These are phyloP conservation scores for Citeromyces siamensis DNA, from an alignment of 1,139 yeast genomes.

Conservation along the genomic window DNA sequence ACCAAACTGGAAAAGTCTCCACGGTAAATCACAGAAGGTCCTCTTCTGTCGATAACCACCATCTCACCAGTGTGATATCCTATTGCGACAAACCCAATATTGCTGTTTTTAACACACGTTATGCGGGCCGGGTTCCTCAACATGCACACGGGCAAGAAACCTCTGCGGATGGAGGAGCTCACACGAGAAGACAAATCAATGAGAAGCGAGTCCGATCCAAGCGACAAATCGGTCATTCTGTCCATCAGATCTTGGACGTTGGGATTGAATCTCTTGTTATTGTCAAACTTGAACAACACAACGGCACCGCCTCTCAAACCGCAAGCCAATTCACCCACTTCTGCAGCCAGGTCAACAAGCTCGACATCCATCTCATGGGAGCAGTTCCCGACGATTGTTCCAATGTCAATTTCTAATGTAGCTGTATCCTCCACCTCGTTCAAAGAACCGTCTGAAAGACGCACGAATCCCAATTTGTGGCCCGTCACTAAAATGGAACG, in stretches of 20 bases:
- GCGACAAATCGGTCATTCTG: constrained; percentile 16
- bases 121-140: constrained; percentile 37
- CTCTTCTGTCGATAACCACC: constrained; percentile 70
- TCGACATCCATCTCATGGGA: constrained; percentile 32
- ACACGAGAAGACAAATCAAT: constrained; percentile 24
- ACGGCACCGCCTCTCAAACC: constrained; percentile 65
- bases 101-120: constrained; percentile 53
- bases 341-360: constrained; percentile 63
- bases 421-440: constrained; percentile 60
- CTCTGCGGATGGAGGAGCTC: constrained; percentile 35
- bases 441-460: constrained; percentile 73
- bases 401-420: constrained; percentile 41
- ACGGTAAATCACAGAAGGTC: constrained; percentile 66
- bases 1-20: constrained; percentile 28
- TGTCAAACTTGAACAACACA: constrained; percentile 63
- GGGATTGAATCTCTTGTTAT: constrained; percentile 29
- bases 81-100: constrained; percentile 77
- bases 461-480: constrained; percentile 66
- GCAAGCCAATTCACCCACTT: constrained; percentile 64
- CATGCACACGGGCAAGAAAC: constrained; percentile 61
- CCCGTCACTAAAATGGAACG: constrained; percentile 45
- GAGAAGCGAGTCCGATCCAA: constrained; percentile 11
- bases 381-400: constrained; percentile 27
- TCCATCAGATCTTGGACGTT: constrained; percentile 13
- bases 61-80: constrained; percentile 72